Evolutionary conservation across 306 rosid species (phyloP).

Genomic region (Astragalus membranaceus): DNA sequence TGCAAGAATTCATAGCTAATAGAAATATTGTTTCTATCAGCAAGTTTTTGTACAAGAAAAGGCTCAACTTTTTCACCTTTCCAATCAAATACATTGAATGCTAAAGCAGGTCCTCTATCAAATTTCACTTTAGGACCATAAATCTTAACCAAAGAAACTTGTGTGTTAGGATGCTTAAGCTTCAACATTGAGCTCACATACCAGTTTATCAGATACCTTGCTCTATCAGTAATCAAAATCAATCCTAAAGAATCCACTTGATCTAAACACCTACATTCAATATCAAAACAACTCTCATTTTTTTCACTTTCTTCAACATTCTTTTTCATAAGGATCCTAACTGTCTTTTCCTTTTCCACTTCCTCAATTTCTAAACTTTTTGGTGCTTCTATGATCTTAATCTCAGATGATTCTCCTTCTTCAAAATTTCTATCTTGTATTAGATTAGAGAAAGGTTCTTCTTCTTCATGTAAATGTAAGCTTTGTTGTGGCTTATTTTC

Average conservation of each 20-base stretch:
- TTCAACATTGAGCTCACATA: conserved; percentile 69
- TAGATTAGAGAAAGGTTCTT: conserved; percentile 33
- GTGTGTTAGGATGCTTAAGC: conserved; percentile 77
- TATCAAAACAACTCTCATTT: conserved; percentile 16
- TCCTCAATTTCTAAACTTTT: conserved; percentile 29
- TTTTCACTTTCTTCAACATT: conserved; percentile 19
- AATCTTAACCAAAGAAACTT: conserved; percentile 50
- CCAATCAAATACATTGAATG: conserved; percentile 92
- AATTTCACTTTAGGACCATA: conserved; percentile 83
- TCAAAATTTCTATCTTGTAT: neutral
- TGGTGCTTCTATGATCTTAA: conserved; percentile 15
- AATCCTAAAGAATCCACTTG: conserved; percentile 73
- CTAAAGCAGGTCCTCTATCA: conserved; percentile 81
- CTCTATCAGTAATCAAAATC: conserved; percentile 41
- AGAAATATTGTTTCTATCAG: conserved; percentile 77
- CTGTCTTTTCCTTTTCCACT: conserved; percentile 18
- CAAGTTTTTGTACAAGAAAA: conserved; percentile 81
- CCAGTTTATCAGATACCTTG: conserved; percentile 86
- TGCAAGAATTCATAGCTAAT: conserved; percentile 68
- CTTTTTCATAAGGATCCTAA: neutral
- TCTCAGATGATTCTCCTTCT: conserved; percentile 15
- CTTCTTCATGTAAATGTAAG: conserved; percentile 27
- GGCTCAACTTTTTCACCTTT: conserved; percentile 90
- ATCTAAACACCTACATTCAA: conserved; percentile 66
- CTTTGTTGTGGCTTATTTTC: conserved; percentile 25